Conservation (phyloP, 345 rosid species). For the Boechera retrofracta region DNA sequence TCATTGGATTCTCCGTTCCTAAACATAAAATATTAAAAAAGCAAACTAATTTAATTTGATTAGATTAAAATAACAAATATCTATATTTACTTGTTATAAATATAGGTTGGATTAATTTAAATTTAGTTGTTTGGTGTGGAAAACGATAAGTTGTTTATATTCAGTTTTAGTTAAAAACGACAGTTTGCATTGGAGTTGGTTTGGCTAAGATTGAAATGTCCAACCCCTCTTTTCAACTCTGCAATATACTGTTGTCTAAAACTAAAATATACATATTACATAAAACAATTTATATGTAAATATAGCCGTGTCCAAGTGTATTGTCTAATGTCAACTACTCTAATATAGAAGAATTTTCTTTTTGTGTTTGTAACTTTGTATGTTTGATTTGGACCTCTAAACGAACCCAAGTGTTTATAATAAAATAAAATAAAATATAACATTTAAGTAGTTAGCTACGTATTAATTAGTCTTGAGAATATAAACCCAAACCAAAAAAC, state of each 20-base stretch:
- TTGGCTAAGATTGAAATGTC: neutral
- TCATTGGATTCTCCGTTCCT: constrained; percentile 14
- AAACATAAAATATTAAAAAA: neutral
- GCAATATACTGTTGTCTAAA: neutral
- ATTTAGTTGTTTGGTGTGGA: neutral
- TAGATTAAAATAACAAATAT: neutral
- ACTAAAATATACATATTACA: neutral
- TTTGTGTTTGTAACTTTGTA: neutral
- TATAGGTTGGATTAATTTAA: neutral
- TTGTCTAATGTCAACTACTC: constrained; percentile 10
- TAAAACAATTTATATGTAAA: neutral
- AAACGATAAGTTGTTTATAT: neutral
- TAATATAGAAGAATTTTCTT: neutral
- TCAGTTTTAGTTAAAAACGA: neutral
- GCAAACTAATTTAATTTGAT: neutral
- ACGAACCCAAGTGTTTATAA: neutral
- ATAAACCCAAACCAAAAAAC: too few relatives aligned
- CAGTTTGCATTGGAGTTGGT: constrained; percentile 7
- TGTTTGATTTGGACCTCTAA: constrained; percentile 1
- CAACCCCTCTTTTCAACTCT: neutral
- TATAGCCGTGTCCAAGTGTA: neutral
- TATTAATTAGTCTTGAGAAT: neutral
- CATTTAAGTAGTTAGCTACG: neutral
- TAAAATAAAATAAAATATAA: neutral
- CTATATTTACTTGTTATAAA: neutral